A percentile compares a stretch with the other conserved stretches of the same genome.
These are phyloP conservation scores for Ilex aquifolium DNA, from an alignment of 257 asterid species.

Conservation along the genomic window DNA sequence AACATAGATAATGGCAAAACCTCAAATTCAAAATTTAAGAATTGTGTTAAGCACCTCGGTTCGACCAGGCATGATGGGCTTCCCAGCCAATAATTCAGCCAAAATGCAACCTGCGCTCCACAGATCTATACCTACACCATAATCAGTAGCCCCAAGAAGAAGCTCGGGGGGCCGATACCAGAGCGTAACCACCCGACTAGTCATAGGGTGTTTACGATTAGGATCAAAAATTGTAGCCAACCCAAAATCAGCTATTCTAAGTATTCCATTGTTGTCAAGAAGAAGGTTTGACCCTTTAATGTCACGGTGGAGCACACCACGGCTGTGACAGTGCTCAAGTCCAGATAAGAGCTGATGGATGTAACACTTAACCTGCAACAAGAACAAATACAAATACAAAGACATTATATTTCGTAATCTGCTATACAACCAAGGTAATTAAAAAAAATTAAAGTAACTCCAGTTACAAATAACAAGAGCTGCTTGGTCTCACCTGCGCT, in stretches of 20 bases:
- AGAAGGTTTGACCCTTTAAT: conserved; percentile 94
- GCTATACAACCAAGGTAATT: neutral
- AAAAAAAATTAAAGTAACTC: neutral
- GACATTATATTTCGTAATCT: neutral
- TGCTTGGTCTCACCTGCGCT: conserved; percentile 59
- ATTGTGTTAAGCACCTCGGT: conserved; percentile 57
- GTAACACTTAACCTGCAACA: conserved; percentile 80
- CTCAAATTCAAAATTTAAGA: neutral
- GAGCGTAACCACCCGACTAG: conserved; percentile 91
- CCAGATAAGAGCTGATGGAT: conserved; percentile 85
- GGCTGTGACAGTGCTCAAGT: conserved; percentile 91
- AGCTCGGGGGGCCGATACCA: conserved; percentile 98
- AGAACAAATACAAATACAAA: neutral
- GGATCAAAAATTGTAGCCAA: conserved; percentile 87
- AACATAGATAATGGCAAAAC: neutral
- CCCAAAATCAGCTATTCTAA: conserved; percentile 91
- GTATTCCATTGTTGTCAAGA: conserved; percentile 67
- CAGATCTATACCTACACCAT: conserved; percentile 75
- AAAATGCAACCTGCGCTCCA: conserved; percentile 98
- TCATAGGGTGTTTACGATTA: conserved; percentile 71
- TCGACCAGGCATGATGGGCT: conserved; percentile 95
- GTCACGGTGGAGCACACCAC: conserved; percentile 84
- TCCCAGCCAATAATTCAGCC: conserved; percentile 89
- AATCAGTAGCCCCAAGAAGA: conserved; percentile 85
- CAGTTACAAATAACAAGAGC: neutral